These are phyloP conservation scores for Gentiana macrophylla DNA, from an alignment of 257 asterid genomes.

Conservation along the genomic window DNA sequence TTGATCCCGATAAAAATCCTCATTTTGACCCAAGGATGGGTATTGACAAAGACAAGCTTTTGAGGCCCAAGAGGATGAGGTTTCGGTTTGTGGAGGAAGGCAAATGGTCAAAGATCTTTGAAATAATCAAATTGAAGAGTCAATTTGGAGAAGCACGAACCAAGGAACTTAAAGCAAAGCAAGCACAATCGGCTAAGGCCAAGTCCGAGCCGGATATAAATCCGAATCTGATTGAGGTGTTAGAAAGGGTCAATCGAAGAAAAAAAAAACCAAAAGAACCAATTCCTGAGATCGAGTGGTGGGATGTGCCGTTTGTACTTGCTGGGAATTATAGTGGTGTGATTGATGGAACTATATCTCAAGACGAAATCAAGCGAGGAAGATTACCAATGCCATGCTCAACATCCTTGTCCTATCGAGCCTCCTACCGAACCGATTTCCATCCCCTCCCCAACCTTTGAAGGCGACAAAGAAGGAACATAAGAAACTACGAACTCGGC, in stretches of 20 bases:
- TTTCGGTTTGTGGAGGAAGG: conserved; percentile 99
- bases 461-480: conserved; percentile 88
- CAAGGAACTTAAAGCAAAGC: conserved; percentile 83
- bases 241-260: conserved; percentile 52
- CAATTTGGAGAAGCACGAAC: conserved; percentile 96
- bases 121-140: conserved; percentile 65
- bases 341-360: conserved; percentile 26
- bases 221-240: conserved; percentile 88
- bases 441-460: conserved; percentile 95
- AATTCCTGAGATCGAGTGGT: conserved; percentile 96
- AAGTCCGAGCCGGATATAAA: conserved; percentile 86
- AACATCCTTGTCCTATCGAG: conserved; percentile 88
- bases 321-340: conserved; percentile 45
- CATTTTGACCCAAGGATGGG: conserved; percentile 90
- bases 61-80: conserved; percentile 78
- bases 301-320: conserved; percentile 69
- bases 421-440: conserved; percentile 85
- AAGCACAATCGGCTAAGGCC: conserved; percentile 87
- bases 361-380: conserved; percentile 56
- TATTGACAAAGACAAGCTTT: conserved; percentile 62
- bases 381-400: conserved; percentile 62
- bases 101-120: conserved; percentile 95
- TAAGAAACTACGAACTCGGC: conserved; percentile 90
- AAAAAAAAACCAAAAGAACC: conserved; percentile 76
- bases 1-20: conserved; percentile 82